Percentiles rank a stretch among this genome's conserved stretches.
These are phyloP conservation scores for Phytopythium mirpurense DNA, from an alignment of 352 stramenopile species.

Conservation along the genomic window DNA sequence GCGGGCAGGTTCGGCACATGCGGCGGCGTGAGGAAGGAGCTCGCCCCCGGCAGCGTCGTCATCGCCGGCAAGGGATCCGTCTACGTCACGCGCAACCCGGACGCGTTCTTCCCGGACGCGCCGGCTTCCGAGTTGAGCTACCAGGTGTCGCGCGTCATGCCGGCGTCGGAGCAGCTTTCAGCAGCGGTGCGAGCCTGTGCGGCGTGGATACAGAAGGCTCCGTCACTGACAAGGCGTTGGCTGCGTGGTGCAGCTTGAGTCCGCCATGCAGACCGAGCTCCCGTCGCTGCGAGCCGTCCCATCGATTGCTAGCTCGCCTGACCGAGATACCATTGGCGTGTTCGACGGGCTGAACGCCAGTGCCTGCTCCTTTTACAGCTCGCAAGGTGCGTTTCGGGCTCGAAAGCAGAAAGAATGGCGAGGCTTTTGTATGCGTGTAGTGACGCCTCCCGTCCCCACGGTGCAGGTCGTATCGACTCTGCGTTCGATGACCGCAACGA, in stretches of 20 bases:
- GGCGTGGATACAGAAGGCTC: no score
- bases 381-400: slow-evolving; percentile 31
- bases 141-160: slow-evolving; percentile 31
- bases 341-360: slow-evolving; percentile 52
- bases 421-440: neutral
- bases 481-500: slow-evolving; percentile 67
- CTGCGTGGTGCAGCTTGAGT: slow-evolving; percentile 27
- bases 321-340: slow-evolving; percentile 17
- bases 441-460: neutral
- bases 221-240: no score
- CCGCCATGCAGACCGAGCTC: slow-evolving; percentile 20
- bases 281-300: slow-evolving; percentile 13
- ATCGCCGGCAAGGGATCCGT: slow-evolving; percentile 46
- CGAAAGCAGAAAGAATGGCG: neutral
- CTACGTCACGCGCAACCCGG: slow-evolving; percentile 34
- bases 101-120: slow-evolving; percentile 39
- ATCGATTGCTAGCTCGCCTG: slow-evolving; percentile 10
- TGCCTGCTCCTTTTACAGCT: slow-evolving; percentile 66
- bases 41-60: slow-evolving; percentile 43
- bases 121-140: slow-evolving; percentile 18
- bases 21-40: slow-evolving; percentile 29
- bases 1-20: slow-evolving; percentile 46
- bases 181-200: slow-evolving; percentile 21
- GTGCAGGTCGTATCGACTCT: slow-evolving; percentile 27
- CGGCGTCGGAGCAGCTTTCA: slow-evolving; percentile 21